Conservation (phyloP, 176 grass and related monocot genomes). For the Coix lacrymajobi region DNA sequence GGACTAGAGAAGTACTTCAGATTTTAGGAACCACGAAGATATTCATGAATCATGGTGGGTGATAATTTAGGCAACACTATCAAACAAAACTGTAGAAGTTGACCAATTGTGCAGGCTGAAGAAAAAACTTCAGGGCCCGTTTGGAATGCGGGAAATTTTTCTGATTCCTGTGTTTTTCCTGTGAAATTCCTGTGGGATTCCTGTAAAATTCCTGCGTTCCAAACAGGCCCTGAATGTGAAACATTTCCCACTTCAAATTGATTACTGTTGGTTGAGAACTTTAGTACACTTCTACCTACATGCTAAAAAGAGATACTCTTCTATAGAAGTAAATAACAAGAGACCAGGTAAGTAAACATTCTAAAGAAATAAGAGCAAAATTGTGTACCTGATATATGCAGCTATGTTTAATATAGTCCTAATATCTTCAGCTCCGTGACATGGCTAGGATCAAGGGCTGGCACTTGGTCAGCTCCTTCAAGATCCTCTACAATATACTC, state of each 20-base stretch:
- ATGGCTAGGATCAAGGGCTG: constrained; percentile 89
- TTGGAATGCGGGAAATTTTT: too few relatives aligned
- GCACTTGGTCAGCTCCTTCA: constrained; percentile 58
- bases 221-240: not conserved
- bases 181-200: too few relatives aligned
- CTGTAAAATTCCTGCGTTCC: too few relatives aligned
- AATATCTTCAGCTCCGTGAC: constrained; percentile 75
- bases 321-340: not conserved
- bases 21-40: not conserved
- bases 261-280: constrained; percentile 4
- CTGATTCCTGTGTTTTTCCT: too few relatives aligned
- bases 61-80: not conserved
- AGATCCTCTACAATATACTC: constrained; percentile 94
- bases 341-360: not conserved
- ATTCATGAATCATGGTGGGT: not conserved
- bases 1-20: not conserved
- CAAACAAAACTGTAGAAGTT: constrained; percentile 1
- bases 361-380: not conserved
- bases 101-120: not conserved
- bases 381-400: constrained; percentile 31
- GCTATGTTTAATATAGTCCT: constrained; percentile 77
- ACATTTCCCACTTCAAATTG: not conserved
- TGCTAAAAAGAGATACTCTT: not conserved
- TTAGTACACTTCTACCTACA: not conserved
- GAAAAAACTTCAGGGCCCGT: too few relatives aligned